Base-by-base conservation (phyloP, 2,329 filamentous ascomycete genomes). In the Fusarium acutatum region DNA sequence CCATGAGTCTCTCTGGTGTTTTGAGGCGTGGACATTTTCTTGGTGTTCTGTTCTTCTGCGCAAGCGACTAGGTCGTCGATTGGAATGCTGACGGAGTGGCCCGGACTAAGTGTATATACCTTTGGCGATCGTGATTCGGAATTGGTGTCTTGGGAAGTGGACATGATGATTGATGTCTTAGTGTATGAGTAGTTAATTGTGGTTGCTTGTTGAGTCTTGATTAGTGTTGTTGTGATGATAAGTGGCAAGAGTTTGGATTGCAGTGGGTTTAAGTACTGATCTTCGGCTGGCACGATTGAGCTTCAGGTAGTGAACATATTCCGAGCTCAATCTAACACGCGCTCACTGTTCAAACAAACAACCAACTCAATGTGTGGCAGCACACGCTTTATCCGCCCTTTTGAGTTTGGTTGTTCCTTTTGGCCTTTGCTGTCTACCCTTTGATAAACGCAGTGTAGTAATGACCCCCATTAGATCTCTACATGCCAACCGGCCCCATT, bases 261-360 rank as follows among this genome's bases (percentile, higher is more conserved):
- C 6, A 44, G 4, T 4, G 7, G 11, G n/a, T 2, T 44, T 18
- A 26, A 44, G 41, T 26, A 18, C 13, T 26, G 24, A 20, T 44
- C 2, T 8, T 7, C 11, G 0, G 13, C 26, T 28, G 0, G 14
- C 7, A 26, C 24, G 4, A 14, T 28, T 11, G 18, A 46, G 43
- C 24, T 46, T 11, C 24, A 20, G 18, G 12, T 12, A 7, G 43
- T 46, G 12, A 46, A 28, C 18, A 46, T 15, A 22, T 28, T 20
- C 41, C 22, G 8, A n/a, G 22, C 13, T 41, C 24, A 20, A 18
- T 43, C 24, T 13, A 26, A 13, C 24, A 20, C 24, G 18, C 41
- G 6, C 24, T 44, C 12, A 9, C 6, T 26, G 17, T 44, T 44
- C 41, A 44, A 43, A 24, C 41, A 26, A 43, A 26, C 41, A 13